phyloP scores from a whole-genome alignment of 352 stramenopile species.

The Phytopythium kandeliae region DNA sequence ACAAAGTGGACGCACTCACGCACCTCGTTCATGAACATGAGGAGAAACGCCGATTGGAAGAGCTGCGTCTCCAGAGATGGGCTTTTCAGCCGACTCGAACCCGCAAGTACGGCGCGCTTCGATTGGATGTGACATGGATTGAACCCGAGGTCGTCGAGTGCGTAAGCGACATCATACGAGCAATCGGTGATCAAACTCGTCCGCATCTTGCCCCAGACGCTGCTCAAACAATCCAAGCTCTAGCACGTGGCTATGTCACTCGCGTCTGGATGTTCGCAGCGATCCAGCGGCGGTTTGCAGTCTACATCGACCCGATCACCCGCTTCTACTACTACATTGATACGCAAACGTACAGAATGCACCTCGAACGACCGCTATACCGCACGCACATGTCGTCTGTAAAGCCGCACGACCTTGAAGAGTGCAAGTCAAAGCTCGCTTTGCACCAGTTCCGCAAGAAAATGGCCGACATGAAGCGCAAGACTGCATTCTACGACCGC shows the following conservation, averaged over 20 bases:
- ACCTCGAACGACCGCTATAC: slow-evolving; percentile 41
- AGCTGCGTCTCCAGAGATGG: slow-evolving; percentile 6
- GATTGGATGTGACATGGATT: slow-evolving; percentile 59
- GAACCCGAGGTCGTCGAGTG: slow-evolving; percentile 56
- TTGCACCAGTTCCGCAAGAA: slow-evolving; percentile 38
- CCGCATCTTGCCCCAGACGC: slow-evolving; percentile 38
- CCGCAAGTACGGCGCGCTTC: slow-evolving; percentile 33
- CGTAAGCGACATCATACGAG: slow-evolving; percentile 35
- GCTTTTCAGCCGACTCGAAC: slow-evolving; percentile 34
- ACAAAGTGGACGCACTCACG: slow-evolving; percentile 8
- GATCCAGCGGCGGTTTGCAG: slow-evolving; percentile 31
- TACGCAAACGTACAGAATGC: slow-evolving; percentile 19
- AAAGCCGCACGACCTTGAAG: slow-evolving; percentile 31
- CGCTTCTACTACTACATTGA: slow-evolving; percentile 62
- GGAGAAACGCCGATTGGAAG: slow-evolving; percentile 5
- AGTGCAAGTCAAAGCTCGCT: slow-evolving; percentile 39
- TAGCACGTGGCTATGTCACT: slow-evolving; percentile 34
- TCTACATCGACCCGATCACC: slow-evolving; percentile 36
- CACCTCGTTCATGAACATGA: background rate
- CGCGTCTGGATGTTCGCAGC: slow-evolving; percentile 24
- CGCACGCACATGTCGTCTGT: slow-evolving; percentile 20
- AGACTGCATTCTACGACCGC: slow-evolving; percentile 38
- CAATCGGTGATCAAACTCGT: slow-evolving; percentile 16
- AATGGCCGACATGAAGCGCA: slow-evolving; percentile 26
- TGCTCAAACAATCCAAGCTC: slow-evolving; percentile 50